phyloP scores from a whole-genome alignment of 768 basidiomycete genomes.

The Lentinula lateritia region DNA sequence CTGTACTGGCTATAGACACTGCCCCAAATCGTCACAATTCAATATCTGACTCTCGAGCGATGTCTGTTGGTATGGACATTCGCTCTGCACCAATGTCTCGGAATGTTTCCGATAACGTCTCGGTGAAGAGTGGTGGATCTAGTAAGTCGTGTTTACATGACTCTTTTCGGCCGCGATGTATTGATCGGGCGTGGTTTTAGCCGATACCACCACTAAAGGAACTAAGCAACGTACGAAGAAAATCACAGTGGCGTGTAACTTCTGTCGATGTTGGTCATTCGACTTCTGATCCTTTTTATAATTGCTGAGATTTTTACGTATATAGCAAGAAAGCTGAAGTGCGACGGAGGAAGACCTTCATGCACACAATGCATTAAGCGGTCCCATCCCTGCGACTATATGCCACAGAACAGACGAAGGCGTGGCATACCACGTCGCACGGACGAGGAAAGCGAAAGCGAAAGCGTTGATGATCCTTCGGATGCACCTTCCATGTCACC shows the following conservation, averaged over 20 bases:
- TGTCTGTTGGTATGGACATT: conserved; percentile 36
- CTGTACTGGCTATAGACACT: conserved; percentile 60
- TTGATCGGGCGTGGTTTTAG: conserved; percentile 11
- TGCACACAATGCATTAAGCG: conserved; percentile 81
- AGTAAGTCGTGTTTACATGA: conserved; percentile 25
- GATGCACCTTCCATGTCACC: conserved; percentile 56
- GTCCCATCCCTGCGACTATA: conserved; percentile 74
- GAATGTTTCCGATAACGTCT: conserved; percentile 29
- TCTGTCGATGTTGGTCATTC: conserved; percentile 72
- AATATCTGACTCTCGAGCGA: conserved; percentile 41
- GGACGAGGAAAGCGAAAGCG: conserved; percentile 64
- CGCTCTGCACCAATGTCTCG: conserved; percentile 39
- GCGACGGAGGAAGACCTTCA: conserved; percentile 79
- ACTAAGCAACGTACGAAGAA: conserved; percentile 75
- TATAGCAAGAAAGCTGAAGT: conserved; percentile 81
- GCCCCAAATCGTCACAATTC: conserved; percentile 42
- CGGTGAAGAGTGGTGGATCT: conserved; percentile 18
- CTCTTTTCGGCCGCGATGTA: neutral
- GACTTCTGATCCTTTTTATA: neutral
- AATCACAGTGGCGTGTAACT: conserved; percentile 87
- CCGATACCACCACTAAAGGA: conserved; percentile 27
- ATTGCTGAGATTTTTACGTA: conserved; percentile 14
- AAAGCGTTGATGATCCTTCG: conserved; percentile 55
- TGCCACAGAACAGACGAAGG: conserved; percentile 71
- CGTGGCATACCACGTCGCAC: conserved; percentile 52